Conservation (phyloP, 306 rosid species). For the Citrullus colocynthis region DNA sequence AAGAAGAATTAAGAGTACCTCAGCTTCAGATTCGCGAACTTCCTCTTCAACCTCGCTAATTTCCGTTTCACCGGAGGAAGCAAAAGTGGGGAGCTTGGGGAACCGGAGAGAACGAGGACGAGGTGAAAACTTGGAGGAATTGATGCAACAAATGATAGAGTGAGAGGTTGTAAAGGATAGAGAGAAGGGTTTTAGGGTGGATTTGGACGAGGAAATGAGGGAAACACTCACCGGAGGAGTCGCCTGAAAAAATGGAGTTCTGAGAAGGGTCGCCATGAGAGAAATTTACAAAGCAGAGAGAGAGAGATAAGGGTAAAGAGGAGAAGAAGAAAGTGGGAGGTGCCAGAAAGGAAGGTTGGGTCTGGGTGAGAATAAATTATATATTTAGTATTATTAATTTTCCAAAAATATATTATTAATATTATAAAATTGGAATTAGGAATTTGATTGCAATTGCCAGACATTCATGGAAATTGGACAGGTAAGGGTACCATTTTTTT, state of each 20-base stretch:
- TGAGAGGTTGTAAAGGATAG: background rate
- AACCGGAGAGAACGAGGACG: constrained; percentile 8
- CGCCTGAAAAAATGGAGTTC: constrained; percentile 15
- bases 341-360: background rate
- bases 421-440: too few species aligned
- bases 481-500: too few species aligned
- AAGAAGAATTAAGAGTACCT: background rate
- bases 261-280: constrained; percentile 7
- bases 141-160: background rate
- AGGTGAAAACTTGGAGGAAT: constrained; percentile 1
- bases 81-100: background rate
- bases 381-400: background rate
- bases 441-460: too few species aligned
- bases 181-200: background rate
- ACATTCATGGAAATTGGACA: too few species aligned
- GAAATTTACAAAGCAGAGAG: background rate
- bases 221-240: background rate
- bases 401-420: too few species aligned
- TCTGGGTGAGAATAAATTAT: background rate
- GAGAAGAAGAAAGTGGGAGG: background rate
- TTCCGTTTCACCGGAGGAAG: constrained; percentile 12
- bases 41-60: constrained; percentile 7
- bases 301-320: constrained; percentile 3
- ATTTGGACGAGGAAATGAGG: background rate
- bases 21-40: constrained; percentile 9